Conservation (phyloP, 768 basidiomycete genomes). For the Russula griseocarnosa region DNA sequence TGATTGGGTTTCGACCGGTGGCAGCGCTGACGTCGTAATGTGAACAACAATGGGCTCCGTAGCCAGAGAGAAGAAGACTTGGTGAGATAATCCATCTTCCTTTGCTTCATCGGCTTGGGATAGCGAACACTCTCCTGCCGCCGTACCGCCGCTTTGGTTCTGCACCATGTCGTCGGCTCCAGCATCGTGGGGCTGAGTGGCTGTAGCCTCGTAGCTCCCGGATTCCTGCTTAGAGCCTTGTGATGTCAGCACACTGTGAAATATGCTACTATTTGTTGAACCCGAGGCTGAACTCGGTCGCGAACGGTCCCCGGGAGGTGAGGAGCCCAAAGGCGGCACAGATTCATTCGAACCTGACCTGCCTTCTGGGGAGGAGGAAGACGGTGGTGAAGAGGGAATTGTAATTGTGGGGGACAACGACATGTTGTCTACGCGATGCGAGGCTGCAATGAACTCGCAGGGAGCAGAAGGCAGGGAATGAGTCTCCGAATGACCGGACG, state of each 20-base stretch:
- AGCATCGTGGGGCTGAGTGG: constrained; percentile 7
- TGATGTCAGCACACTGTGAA: constrained; percentile 54
- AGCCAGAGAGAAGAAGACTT: constrained; percentile 21
- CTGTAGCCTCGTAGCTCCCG: not conserved
- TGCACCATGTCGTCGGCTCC: not conserved
- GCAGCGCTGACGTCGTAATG: constrained; percentile 21
- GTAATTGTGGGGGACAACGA: constrained; percentile 50
- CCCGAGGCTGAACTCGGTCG: constrained; percentile 35
- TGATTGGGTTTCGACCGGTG: not conserved
- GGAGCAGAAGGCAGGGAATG: constrained; percentile 24
- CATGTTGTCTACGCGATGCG: not conserved
- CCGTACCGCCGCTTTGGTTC: not conserved
- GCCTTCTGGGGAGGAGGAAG: constrained; percentile 15
- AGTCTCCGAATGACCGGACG: constrained; percentile 18
- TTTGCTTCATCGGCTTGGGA: not conserved
- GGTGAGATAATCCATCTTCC: constrained; percentile 5
- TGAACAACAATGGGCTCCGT: constrained; percentile 25
- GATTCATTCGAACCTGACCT: constrained; percentile 54
- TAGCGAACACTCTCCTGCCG: not conserved
- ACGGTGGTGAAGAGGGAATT: constrained; percentile 33
- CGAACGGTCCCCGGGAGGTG: constrained; percentile 47
- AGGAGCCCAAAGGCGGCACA: constrained; percentile 70
- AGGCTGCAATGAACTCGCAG: not conserved
- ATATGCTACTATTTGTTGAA: constrained; percentile 64
- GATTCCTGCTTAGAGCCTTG: constrained; percentile 4